Base-by-base conservation (phyloP, 257 asterid species). In the Rubia yunnanensis region DNA sequence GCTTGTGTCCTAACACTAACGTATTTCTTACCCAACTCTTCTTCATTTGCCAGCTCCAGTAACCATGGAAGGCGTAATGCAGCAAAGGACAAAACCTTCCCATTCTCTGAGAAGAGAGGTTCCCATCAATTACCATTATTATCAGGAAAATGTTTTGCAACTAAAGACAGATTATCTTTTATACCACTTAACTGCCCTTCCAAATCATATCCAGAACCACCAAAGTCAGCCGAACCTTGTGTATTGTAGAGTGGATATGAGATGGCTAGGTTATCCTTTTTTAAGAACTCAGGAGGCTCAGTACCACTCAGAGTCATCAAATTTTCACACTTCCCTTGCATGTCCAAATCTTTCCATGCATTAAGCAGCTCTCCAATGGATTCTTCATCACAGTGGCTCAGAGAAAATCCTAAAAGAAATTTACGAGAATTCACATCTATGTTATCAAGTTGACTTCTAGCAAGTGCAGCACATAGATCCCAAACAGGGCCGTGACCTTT, bases 401-500 rank as follows among this genome's bases (percentile, higher is more conserved):
- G 76, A 70, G 97, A 95, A 86, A 90, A 94, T 60, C 99, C 97
- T 72, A 94, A 73, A 39, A 94, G 94, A 75, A 84, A 78, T 69
- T 94, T 94, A 73, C 86, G 88, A 77, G 99, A 90, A 69, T 78
- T 81, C 65, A 79, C 77, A 70, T 88, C 95, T 82, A 86, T 87
- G 75, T 80, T 82, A 74, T 90, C 96, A 69, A 90, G 87, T 77
- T 91, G 96, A 76, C 97, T 89, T 78, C 97, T 83, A 72, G 99
- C 99, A 74, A 94, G 87, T 18, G 99, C 97, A 78, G 96, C 92
- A 74, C 97, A 90, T 73, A 94, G 86, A 71, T 90, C 99, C 99
- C 99, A 94, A 56, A 84, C 81, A 72, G 91, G 81, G 62, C 99
- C 97, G 62, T 88, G 95, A n/a, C 96, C 99, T 78, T 85, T 94